Base-by-base conservation (phyloP, 2,329 filamentous ascomycete species). In the Ceratocystis eucalypticola region DNA sequence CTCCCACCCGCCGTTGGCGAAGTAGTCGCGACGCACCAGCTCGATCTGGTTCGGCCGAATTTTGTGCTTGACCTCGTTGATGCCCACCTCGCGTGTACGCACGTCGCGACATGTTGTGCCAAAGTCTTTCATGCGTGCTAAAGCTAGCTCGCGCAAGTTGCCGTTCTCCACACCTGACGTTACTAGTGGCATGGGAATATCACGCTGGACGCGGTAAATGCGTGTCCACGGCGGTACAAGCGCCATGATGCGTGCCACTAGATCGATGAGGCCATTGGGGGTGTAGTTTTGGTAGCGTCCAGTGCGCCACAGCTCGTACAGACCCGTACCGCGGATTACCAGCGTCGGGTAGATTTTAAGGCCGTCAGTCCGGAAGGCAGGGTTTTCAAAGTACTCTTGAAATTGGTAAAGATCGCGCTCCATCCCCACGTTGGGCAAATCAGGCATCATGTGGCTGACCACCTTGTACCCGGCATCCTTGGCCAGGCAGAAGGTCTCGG, bases 181-280 rank as follows among this genome's bases (percentile, higher is more conserved):
- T n/a, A 99, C 95, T 28, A 99, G 82, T 0, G 94, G 94, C 94
- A 99, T 99, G n/a, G 94, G 94, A 67, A 99, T 99, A 77, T 99
- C 94, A 74, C 94, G 86, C 79, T 99, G 94, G 0, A 99, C 94
- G 68, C 94, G 91, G 78, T 99, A 99, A 72, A 99, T 99, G 69
- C 94, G 86, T 0, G 95, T 99, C 94, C 94, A 99, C 1, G 94
- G 94, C 0, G 94, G 94, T 0, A 99, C 88, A 1, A 99, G 81
- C 0, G 94, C 94, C 69, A 99, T 79, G 64, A 99, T 99, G n/a
- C 94, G 86, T 2, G 94, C 95, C 0, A 99, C 91, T 17, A 99
- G 84, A 74, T 99, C 94, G 69, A 99, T 91, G 44, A 99, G 82
- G 0, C 90, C 93, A 75, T 99, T 99, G 3, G 94, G 95, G 0